Evolutionary conservation across 129 eudicot species (phyloP).

Genomic region (Saposhnikovia divaricata): DNA sequence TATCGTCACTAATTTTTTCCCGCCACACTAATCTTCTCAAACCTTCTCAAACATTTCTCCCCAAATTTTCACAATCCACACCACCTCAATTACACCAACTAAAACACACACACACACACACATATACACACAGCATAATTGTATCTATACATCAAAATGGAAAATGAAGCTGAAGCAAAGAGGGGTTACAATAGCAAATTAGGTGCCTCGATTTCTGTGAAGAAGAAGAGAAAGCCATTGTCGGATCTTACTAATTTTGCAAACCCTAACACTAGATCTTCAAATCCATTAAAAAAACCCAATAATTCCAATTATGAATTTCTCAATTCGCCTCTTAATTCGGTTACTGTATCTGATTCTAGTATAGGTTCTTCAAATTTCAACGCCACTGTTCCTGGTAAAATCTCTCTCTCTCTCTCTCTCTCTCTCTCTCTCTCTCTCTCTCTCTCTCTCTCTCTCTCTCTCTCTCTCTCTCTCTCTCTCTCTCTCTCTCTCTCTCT

Average conservation of each 20-base stretch:
- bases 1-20: not conserved
- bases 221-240: conserved; percentile 26
- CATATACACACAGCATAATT: not conserved
- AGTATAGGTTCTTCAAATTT: conserved; percentile 28
- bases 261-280: conserved; percentile 12
- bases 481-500: not conserved
- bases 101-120: not conserved
- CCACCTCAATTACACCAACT: not conserved
- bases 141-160: not conserved
- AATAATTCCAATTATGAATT: not conserved
- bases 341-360: conserved; percentile 22
- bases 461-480: not conserved
- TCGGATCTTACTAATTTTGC: conserved; percentile 34
- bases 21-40: not conserved
- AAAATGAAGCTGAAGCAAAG: conserved; percentile 13
- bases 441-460: not conserved
- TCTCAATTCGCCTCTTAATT: conserved; percentile 6
- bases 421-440: not conserved
- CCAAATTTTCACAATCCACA: not conserved
- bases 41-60: no score
- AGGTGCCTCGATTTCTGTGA: not conserved
- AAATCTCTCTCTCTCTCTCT: conserved; percentile 10
- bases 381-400: conserved; percentile 8
- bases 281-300: not conserved
- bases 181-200: conserved; percentile 7